Conservation (phyloP, 75 land plant species). For the Cryptomeria japonica region DNA sequence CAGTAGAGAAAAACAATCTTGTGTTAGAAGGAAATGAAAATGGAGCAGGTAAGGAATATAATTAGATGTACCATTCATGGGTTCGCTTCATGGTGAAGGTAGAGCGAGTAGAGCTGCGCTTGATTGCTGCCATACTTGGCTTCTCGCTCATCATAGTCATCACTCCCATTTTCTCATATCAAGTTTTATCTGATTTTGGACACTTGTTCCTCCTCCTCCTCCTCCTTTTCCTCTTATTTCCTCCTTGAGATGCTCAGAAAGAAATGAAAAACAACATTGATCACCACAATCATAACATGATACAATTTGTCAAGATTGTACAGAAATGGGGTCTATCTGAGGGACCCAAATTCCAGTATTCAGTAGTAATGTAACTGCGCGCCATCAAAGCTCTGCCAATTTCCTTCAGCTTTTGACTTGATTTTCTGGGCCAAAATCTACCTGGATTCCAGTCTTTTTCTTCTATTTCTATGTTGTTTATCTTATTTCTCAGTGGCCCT, state of each 20-base stretch:
- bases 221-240: too few species aligned
- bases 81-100: slow-evolving; percentile 7
- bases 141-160: slow-evolving; percentile 10
- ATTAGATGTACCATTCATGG: slow-evolving; percentile 9
- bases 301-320: neutral
- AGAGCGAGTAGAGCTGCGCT: slow-evolving; percentile 9
- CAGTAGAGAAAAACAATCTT: too few species aligned
- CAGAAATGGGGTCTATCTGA: too few species aligned
- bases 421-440: neutral
- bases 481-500: neutral
- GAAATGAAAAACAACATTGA: neutral
- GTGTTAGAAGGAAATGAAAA: too few species aligned
- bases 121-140: slow-evolving; percentile 4
- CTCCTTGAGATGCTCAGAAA: neutral
- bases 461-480: neutral
- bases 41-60: neutral
- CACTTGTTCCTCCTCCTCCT: neutral
- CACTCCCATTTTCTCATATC: slow-evolving; percentile 10
- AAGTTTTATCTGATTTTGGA: neutral
- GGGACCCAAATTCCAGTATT: neutral
- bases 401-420: neutral
- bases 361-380: too few species aligned
- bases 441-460: neutral
- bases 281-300: neutral
- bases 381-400: neutral